Evolutionary conservation across 83 land plant species (phyloP), one percentile per base, ranked within the genome.

Genomic region (Diphasiastrum complanatum): DNA sequence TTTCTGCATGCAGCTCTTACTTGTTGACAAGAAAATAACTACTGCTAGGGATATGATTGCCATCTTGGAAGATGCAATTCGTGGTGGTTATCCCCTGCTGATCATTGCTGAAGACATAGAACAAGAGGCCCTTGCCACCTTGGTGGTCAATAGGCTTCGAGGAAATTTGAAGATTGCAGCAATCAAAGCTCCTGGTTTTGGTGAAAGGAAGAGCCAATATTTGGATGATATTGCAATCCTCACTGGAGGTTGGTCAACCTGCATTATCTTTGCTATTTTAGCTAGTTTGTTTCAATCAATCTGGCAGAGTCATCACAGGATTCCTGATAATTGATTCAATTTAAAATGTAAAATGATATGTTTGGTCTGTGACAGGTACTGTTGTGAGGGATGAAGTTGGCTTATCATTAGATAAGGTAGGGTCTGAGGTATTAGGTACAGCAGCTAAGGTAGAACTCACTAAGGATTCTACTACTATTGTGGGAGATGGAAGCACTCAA

Each of bases 31-130:
- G 59, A 91, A 84, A 72, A 87, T 87, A 23, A 75, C 89, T 34
- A 82, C 78, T 62, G 86, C 89, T 14, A 72, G 89, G 23, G 89
- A 87, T 60, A 78, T 92, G 40, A 68, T 92, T 37, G 65, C 61
- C 5, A 73, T 88, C 33, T 45, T 92, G 54, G 98, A 92, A 65
- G 91, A 92, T 34, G 86, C 96, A 36, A 92, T 88, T 11, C 81
- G 79, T 38, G 84, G 82, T 47, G 91, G 88, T 0, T 83, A 77
- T 59, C 98, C 96, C 2, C 73, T 92, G 8, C 1, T 89, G 67
- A 83, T 92, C 27, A 72, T 92, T 60, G 98, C 96, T 1, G 96
- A 92, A 70, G 95, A 92, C 36, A 88, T 92, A 60, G 96, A 88
- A 45, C 91, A 89, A 61, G 98, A 92, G 69, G 98, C 96, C 16